These are phyloP conservation scores for Allium fistulosum DNA, from an alignment of 106 monocot genomes.

Conservation along the genomic window DNA sequence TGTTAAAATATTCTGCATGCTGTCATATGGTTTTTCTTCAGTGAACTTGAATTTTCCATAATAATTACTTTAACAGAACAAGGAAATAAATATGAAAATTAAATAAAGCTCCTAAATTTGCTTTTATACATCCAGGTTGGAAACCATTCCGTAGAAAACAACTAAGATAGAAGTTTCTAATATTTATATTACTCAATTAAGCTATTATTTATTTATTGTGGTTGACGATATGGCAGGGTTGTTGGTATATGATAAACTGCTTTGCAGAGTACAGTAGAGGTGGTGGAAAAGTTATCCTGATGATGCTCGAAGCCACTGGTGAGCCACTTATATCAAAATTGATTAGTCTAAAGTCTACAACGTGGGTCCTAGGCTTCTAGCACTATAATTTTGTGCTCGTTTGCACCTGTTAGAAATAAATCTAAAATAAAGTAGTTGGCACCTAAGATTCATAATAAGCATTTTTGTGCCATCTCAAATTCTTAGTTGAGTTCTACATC, in stretches of 20 bases:
- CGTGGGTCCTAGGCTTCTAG: too few species aligned
- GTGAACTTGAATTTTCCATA: background rate
- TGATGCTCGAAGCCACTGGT: slow-evolving; percentile 79
- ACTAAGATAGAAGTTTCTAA: too few species aligned
- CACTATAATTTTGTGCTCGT: too few species aligned
- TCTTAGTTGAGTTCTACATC: background rate
- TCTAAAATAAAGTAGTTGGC: too few species aligned
- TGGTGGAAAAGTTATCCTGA: slow-evolving; percentile 51
- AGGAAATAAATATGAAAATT: background rate
- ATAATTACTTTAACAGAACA: too few species aligned
- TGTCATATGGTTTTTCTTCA: slow-evolving; percentile 3
- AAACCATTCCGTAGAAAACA: too few species aligned
- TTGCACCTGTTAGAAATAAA: too few species aligned
- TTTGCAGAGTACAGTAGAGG: slow-evolving; percentile 36
- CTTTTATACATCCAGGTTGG: too few species aligned
- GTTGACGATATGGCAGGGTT: slow-evolving; percentile 40
- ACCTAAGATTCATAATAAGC: background rate
- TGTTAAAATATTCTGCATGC: background rate
- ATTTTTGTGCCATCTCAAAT: background rate
- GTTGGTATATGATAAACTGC: slow-evolving; percentile 44
- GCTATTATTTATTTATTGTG: too few species aligned
- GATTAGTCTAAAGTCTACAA: too few species aligned
- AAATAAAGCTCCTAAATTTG: background rate
- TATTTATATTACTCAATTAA: too few species aligned
- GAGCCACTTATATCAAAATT: slow-evolving; percentile 5